These are phyloP conservation scores for Aspergillus steynii DNA, from an alignment of 495 filamentous ascomycete genomes.

Conservation along the genomic window DNA sequence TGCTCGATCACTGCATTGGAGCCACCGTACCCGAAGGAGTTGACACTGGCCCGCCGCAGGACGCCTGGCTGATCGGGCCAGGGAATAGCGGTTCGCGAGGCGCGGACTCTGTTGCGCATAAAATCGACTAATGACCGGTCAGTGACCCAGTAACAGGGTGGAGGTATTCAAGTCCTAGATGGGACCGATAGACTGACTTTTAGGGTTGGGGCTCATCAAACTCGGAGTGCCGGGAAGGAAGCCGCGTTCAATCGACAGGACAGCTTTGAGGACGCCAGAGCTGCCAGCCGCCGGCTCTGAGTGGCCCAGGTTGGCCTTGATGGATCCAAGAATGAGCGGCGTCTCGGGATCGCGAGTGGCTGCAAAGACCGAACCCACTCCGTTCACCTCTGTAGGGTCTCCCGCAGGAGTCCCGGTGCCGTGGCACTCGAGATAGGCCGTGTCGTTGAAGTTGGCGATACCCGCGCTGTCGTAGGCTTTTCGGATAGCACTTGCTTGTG, in stretches of 20 bases:
- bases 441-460: not conserved
- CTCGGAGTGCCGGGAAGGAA: constrained; percentile 22
- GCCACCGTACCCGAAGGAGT: constrained; percentile 22
- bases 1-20: constrained; percentile 10
- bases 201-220: constrained; percentile 21
- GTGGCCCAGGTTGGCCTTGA: constrained; percentile 22
- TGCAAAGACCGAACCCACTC: not conserved
- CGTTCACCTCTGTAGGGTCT: not conserved
- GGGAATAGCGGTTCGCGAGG: not conserved
- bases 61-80: constrained; percentile 13
- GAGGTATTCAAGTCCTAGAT: not conserved
- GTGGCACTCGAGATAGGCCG: constrained; percentile 1
- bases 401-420: not conserved
- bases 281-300: constrained; percentile 25
- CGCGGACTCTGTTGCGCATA: not conserved
- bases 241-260: constrained; percentile 23
- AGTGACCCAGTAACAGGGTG: not conserved
- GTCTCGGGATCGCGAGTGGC: not conserved
- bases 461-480: not conserved
- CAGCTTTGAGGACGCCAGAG: constrained; percentile 25
- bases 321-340: too few species aligned
- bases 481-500: not conserved
- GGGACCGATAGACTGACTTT: constrained; percentile 13
- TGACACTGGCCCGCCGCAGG: constrained; percentile 14
- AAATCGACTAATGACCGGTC: not conserved